Evolutionary conservation across 1,139 yeast genomes (phyloP).

Genomic region (Meyerozyma smithsonii): DNA sequence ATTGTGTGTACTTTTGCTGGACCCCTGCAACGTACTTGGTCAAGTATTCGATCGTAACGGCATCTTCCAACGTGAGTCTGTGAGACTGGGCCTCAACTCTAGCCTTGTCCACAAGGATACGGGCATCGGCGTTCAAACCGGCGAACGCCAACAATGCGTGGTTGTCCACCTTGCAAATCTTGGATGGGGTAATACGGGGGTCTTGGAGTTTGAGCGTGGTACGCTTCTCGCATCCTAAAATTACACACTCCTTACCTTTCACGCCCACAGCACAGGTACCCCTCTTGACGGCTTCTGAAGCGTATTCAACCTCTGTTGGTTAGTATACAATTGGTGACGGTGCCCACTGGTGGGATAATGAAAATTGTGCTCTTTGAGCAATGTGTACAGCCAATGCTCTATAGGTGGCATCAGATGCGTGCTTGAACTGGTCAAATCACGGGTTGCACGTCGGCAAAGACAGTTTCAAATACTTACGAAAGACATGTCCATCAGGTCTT

Average conservation of each 20-base stretch:
- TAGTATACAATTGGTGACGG: too few relatives aligned
- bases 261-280: constrained; percentile 98
- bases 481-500: constrained; percentile 99
- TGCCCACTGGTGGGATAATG: too few relatives aligned
- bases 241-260: constrained; percentile 84
- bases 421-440: not conserved
- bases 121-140: constrained; percentile 96
- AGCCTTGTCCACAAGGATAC: constrained; percentile 91
- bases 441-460: not conserved
- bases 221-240: constrained; percentile 94
- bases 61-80: constrained; percentile 86
- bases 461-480: constrained; percentile 49
- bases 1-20: constrained; percentile 95
- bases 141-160: constrained; percentile 94
- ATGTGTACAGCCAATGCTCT: too few relatives aligned
- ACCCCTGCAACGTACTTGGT: constrained; percentile 95
- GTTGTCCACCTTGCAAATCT: constrained; percentile 85
- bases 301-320: constrained; percentile 86
- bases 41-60: constrained; percentile 87
- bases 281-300: constrained; percentile 95
- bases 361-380: too few relatives aligned
- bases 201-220: constrained; percentile 94
- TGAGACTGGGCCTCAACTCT: constrained; percentile 98
- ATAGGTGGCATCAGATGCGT: too few relatives aligned
- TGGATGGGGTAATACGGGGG: constrained; percentile 92